Evolutionary conservation across 2,329 filamentous ascomycete genomes (phyloP).

Genomic region (Coniochaeta pulveracea): DNA sequence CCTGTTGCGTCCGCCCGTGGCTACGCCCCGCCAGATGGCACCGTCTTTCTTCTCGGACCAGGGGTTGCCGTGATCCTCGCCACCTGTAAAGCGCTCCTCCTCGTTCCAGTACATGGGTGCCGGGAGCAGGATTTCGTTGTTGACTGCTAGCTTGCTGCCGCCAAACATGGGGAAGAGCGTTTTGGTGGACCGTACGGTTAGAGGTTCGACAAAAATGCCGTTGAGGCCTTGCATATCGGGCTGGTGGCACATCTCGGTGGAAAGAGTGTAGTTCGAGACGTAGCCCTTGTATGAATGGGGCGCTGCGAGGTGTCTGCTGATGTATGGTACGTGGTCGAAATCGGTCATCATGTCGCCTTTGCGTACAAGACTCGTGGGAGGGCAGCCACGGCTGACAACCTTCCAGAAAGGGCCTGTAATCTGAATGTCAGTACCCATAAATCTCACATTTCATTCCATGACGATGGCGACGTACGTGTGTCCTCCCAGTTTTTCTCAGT

Average conservation of each 20-base stretch:
- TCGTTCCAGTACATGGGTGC: conserved; percentile 59
- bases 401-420: conserved; percentile 41
- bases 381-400: conserved; percentile 47
- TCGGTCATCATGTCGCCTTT: conserved; percentile 28
- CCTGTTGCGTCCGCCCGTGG: conserved; percentile 50
- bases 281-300: conserved; percentile 44
- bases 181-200: conserved; percentile 43
- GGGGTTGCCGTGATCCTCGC: conserved; percentile 35
- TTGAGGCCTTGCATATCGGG: conserved; percentile 51
- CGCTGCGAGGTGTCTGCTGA: conserved; percentile 31
- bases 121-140: conserved; percentile 60
- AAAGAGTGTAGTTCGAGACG: conserved; percentile 49
- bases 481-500: conserved; percentile 37
- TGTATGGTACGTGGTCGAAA: conserved; percentile 30
- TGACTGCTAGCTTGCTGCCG: conserved; percentile 56
- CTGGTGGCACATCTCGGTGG: conserved; percentile 53
- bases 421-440: conserved; percentile 7
- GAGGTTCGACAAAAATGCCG: conserved; percentile 52
- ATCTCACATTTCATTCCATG: background rate
- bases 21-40: conserved; percentile 56
- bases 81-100: conserved; percentile 50
- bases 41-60: conserved; percentile 47
- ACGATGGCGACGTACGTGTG: conserved; percentile 24
- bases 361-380: conserved; percentile 50
- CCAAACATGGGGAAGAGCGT: conserved; percentile 55